A percentile compares a stretch with the other conserved stretches of the same genome.
Evolutionary conservation across 768 basidiomycete species (phyloP).

Genomic region (Gymnopilus dilepis): DNA sequence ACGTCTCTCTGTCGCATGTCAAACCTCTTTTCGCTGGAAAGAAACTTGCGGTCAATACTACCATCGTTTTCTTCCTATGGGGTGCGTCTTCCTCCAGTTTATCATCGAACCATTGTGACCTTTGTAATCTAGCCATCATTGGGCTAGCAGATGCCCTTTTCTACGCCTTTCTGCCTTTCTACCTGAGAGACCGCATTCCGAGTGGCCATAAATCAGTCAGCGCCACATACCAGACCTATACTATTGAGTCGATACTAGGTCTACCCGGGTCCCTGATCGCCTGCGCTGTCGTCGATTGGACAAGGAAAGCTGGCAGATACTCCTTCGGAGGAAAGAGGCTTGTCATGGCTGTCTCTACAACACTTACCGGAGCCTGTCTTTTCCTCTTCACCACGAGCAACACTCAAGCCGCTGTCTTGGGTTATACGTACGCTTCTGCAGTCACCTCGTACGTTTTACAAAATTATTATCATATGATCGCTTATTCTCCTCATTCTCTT

Average conservation of each 20-base stretch:
- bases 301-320: background rate
- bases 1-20: conserved; percentile 1
- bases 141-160: conserved; percentile 2
- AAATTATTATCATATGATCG: background rate
- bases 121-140: background rate
- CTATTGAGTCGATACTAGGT: conserved; percentile 2
- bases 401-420: background rate
- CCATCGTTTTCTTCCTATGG: background rate
- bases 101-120: background rate
- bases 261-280: conserved; percentile 4
- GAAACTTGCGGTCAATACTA: background rate
- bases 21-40: conserved; percentile 1
- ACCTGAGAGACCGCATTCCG: conserved; percentile 1
- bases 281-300: conserved; percentile 5
- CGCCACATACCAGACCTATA: conserved; percentile 1
- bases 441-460: conserved; percentile 1
- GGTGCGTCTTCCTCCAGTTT: background rate
- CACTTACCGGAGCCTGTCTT: background rate
- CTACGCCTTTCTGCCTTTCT: background rate
- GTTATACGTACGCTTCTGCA: background rate
- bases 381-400: conserved; percentile 2
- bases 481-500: background rate
- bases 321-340: conserved; percentile 2
- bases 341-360: conserved; percentile 1
- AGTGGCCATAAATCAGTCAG: background rate